Percentiles rank a stretch among this genome's conserved stretches.
Conservation (phyloP, 768 basidiomycete species). For the Polyporus arcularius region DNA sequence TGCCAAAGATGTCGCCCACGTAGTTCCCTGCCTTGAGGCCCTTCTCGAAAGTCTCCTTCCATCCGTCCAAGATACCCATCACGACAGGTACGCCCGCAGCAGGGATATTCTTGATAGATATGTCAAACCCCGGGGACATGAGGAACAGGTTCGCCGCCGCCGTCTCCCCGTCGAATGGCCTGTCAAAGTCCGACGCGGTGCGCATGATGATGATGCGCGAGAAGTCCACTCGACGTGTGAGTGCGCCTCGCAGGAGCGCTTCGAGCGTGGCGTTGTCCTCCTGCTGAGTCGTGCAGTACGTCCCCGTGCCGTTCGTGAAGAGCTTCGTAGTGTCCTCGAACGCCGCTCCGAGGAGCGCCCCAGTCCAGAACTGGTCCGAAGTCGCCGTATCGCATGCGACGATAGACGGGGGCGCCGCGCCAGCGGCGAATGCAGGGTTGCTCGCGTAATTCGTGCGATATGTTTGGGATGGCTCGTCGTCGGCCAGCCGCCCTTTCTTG, state of each 20-base stretch:
- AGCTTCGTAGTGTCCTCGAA: slow-evolving; percentile 40
- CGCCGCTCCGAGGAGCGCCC: slow-evolving; percentile 35
- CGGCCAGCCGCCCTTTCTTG: slow-evolving; percentile 34
- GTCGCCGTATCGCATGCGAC: slow-evolving; percentile 39
- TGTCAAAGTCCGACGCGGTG: slow-evolving; percentile 38
- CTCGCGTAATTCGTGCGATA: slow-evolving; percentile 35
- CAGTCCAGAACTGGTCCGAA: slow-evolving; percentile 39
- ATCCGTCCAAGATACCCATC: slow-evolving; percentile 35
- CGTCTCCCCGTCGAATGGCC: slow-evolving; percentile 23
- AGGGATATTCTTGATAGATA: slow-evolving; percentile 38
- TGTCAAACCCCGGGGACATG: slow-evolving; percentile 33
- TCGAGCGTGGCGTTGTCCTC: slow-evolving; percentile 45
- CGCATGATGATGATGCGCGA: slow-evolving; percentile 39
- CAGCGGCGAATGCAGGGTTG: slow-evolving; percentile 29
- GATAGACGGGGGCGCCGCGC: slow-evolving; percentile 33
- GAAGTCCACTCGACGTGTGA: slow-evolving; percentile 38
- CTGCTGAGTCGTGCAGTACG: slow-evolving; percentile 37
- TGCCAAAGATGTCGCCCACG: slow-evolving; percentile 34
- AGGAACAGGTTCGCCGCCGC: slow-evolving; percentile 33
- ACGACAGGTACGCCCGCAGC: slow-evolving; percentile 40
- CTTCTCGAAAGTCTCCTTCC: slow-evolving; percentile 33
- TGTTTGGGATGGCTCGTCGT: slow-evolving; percentile 31
- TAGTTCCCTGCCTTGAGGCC: slow-evolving; percentile 36
- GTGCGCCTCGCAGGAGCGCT: slow-evolving; percentile 37
- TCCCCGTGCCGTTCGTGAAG: slow-evolving; percentile 36